Evolutionary conservation across 305 asterid genomes (phyloP).

Genomic region (Striga hermonthica): DNA sequence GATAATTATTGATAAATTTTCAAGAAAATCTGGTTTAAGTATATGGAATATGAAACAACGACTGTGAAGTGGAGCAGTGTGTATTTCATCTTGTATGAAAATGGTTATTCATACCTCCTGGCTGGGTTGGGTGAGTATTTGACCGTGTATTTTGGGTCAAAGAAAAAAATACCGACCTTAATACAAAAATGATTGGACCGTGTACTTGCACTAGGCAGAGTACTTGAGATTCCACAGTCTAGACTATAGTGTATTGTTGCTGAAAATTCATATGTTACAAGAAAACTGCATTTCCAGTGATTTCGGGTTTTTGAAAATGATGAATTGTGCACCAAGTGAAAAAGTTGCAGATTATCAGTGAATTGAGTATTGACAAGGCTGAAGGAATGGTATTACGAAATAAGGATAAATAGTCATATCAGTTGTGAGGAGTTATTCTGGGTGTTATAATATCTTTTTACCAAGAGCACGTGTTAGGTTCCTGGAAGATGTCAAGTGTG

Average conservation of each 20-base stretch:
- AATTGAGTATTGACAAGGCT: background rate
- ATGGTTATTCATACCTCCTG: background rate
- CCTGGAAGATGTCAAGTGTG: conserved; percentile 22
- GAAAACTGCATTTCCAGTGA: conserved; percentile 19
- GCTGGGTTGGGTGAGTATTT: conserved; percentile 19
- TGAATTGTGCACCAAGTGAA: background rate
- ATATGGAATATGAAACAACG: background rate
- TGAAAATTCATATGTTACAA: conserved; percentile 9
- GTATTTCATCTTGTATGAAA: background rate
- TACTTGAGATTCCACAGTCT: no score
- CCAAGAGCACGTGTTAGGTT: conserved; percentile 2
- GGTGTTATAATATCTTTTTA: conserved; percentile 16
- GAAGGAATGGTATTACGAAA: background rate
- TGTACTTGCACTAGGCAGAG: background rate
- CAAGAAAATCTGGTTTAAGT: background rate
- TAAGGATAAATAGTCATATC: conserved; percentile 14
- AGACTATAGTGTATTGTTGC: background rate
- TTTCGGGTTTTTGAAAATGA: conserved; percentile 8
- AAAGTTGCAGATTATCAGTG: conserved; percentile 18
- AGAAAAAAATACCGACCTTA: conserved; percentile 14
- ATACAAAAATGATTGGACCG: conserved; percentile 1
- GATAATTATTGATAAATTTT: background rate
- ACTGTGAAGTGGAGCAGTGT: conserved; percentile 6
- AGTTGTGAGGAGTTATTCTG: conserved; percentile 17
- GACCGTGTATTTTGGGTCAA: background rate